Conservation (phyloP, 2,329 filamentous ascomycete genomes). For the Ceratocystiopsis brevicomis region DNA sequence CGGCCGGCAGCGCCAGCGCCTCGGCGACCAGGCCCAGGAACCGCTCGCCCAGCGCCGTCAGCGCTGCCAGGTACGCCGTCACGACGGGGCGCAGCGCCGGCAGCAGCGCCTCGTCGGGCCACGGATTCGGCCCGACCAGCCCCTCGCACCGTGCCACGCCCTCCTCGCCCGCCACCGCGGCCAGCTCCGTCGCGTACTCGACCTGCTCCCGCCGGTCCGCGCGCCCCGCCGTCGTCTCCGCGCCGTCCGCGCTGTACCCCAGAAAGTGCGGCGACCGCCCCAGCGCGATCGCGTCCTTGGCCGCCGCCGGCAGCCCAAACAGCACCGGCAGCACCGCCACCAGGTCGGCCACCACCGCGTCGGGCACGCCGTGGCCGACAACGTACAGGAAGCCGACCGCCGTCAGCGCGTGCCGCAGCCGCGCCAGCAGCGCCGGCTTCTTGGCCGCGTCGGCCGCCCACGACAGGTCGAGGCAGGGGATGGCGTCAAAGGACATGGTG, state of each 20-base stretch:
- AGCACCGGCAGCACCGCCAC: constrained; percentile 21
- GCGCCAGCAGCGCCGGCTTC: constrained; percentile 19
- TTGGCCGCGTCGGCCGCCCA: constrained; percentile 18
- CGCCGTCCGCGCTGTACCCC: constrained; percentile 35
- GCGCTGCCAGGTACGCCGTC: constrained; percentile 29
- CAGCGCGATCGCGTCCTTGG: constrained; percentile 24
- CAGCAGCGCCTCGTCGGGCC: neutral
- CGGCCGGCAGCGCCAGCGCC: constrained; percentile 28
- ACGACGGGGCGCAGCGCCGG: constrained; percentile 18
- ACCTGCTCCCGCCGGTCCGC: constrained; percentile 37
- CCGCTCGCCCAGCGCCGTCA: constrained; percentile 29
- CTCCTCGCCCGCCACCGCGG: constrained; percentile 20
- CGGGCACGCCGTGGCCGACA: constrained; percentile 26
- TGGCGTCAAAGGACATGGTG: constrained; percentile 7
- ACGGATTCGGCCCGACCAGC: constrained; percentile 25
- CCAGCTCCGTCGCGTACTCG: constrained; percentile 38
- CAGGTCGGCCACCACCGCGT: constrained; percentile 18
- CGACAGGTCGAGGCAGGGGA: constrained; percentile 31
- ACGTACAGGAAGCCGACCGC: constrained; percentile 36
- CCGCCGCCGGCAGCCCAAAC: constrained; percentile 20
- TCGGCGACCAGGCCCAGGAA: constrained; percentile 38
- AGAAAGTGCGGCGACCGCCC: constrained; percentile 40
- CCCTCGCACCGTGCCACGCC: constrained; percentile 13
- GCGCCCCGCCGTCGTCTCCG: constrained; percentile 34
- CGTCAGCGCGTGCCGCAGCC: constrained; percentile 26